Conservation (phyloP, 768 basidiomycete species). For the Podaxis pistillaris region DNA sequence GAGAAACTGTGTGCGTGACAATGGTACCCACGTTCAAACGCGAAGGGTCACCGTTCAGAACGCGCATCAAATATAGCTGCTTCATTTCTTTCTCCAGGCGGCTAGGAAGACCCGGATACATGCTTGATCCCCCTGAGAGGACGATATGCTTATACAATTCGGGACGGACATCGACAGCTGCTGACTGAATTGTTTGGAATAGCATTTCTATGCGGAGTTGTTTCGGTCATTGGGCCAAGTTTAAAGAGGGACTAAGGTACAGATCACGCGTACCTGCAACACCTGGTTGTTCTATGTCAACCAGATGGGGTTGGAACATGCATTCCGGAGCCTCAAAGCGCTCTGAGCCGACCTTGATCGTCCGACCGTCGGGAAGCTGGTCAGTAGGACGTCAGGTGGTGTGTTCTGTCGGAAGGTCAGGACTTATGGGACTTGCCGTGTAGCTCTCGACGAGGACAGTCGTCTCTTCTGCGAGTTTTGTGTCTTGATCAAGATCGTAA, state of each 20-base stretch:
- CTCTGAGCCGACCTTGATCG: conserved; percentile 97
- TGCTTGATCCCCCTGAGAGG: conserved; percentile 94
- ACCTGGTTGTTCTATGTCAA: conserved; percentile 95
- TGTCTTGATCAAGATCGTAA: conserved; percentile 96
- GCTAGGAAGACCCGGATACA: conserved; percentile 98
- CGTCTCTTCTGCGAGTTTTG: conserved; percentile 91
- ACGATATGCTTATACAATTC: conserved; percentile 99
- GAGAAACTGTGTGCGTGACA: neutral
- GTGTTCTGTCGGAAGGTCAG: neutral
- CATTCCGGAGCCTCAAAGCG: conserved; percentile 99
- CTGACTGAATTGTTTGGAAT: conserved; percentile 91
- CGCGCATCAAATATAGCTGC: conserved; percentile 93
- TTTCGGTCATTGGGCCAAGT: neutral
- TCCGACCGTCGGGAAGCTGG: conserved; percentile 92
- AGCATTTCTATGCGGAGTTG: conserved; percentile 70
- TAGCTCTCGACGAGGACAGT: conserved; percentile 96
- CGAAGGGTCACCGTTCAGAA: conserved; percentile 78
- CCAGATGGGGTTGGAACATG: conserved; percentile 99
- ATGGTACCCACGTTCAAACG: conserved; percentile 74
- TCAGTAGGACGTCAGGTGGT: neutral
- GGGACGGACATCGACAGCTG: conserved; percentile 83
- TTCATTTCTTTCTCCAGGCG: conserved; percentile 99
- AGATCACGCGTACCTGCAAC: conserved; percentile 70
- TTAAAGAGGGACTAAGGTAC: neutral
- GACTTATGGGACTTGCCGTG: conserved; percentile 55